Evolutionary conservation across 176 grass and related monocot genomes (phyloP).

Genomic region (Bothriochloa decipiens): DNA sequence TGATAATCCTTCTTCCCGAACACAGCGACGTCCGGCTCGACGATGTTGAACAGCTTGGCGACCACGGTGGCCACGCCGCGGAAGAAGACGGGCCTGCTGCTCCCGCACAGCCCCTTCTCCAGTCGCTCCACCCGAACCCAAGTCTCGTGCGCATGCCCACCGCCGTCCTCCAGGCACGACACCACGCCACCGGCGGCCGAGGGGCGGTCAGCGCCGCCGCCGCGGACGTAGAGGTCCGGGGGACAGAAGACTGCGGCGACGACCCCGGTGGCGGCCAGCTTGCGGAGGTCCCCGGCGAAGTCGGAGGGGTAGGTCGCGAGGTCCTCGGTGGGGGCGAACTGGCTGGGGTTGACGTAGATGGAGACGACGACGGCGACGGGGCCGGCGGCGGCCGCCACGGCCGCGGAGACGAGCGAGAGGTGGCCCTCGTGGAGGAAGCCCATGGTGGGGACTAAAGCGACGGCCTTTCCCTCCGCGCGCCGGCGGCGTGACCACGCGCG

Average conservation of each 20-base stretch:
- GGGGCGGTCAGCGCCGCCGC: neutral
- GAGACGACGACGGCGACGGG: slow-evolving; percentile 73
- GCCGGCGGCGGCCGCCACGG: slow-evolving; percentile 36
- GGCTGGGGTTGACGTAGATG: slow-evolving; percentile 88
- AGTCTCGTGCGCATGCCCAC: slow-evolving; percentile 61
- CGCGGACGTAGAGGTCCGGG: slow-evolving; percentile 62
- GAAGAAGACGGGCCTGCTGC: slow-evolving; percentile 78
- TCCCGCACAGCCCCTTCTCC: slow-evolving; percentile 80
- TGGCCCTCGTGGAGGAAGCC: slow-evolving; percentile 92
- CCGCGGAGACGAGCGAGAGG: slow-evolving; percentile 67
- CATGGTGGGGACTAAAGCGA: slow-evolving; percentile 90
- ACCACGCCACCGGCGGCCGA: neutral
- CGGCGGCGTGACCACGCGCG: slow-evolving; percentile 62
- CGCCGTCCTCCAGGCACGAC: slow-evolving; percentile 66
- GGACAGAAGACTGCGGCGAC: slow-evolving; percentile 76
- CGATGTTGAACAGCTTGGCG: slow-evolving; percentile 78
- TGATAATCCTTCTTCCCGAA: slow-evolving; percentile 99
- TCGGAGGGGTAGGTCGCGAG: slow-evolving; percentile 75
- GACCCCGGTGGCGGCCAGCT: slow-evolving; percentile 59
- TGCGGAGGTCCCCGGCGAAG: slow-evolving; percentile 64
- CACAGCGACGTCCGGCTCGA: slow-evolving; percentile 79
- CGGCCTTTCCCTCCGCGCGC: slow-evolving; percentile 56
- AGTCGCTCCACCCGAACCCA: slow-evolving; percentile 83
- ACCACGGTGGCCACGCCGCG: slow-evolving; percentile 82
- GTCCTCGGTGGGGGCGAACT: slow-evolving; percentile 81